These are phyloP conservation scores for Dalbergia oliveri DNA, from an alignment of 306 rosid species.

Conservation along the genomic window DNA sequence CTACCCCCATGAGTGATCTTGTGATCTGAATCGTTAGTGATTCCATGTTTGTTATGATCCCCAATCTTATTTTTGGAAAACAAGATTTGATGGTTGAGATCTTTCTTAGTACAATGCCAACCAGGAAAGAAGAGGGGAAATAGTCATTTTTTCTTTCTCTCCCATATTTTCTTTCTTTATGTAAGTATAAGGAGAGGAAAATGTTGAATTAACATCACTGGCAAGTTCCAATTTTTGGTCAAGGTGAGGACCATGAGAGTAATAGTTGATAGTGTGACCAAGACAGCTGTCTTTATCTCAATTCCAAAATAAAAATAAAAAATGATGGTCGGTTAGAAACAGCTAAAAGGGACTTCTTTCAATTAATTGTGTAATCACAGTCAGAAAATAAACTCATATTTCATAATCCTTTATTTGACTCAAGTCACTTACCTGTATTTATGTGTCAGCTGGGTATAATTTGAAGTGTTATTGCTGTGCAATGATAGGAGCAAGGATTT, in stretches of 20 bases:
- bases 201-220: constrained; percentile 37
- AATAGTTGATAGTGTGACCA: constrained; percentile 33
- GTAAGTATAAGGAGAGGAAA: background rate
- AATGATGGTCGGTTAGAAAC: constrained; percentile 37
- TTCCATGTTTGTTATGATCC: constrained; percentile 57
- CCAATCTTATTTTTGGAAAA: constrained; percentile 51
- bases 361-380: constrained; percentile 42
- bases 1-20: constrained; percentile 49
- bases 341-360: constrained; percentile 34
- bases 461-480: constrained; percentile 34
- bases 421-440: constrained; percentile 7
- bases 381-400: constrained; percentile 12
- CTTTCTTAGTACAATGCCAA: constrained; percentile 49
- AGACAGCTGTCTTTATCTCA: constrained; percentile 36
- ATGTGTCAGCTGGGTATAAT: constrained; percentile 21
- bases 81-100: constrained; percentile 58
- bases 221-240: constrained; percentile 35
- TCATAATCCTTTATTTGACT: constrained; percentile 23
- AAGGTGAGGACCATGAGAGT: constrained; percentile 42
- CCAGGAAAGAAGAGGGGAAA: constrained; percentile 1
- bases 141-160: background rate
- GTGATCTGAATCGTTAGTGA: constrained; percentile 53
- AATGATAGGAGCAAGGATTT: constrained; percentile 41
- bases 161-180: background rate
- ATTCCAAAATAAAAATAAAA: constrained; percentile 29